Evolutionary conservation across 106 monocot species (phyloP).

Genomic region (Cymbidium sinense): DNA sequence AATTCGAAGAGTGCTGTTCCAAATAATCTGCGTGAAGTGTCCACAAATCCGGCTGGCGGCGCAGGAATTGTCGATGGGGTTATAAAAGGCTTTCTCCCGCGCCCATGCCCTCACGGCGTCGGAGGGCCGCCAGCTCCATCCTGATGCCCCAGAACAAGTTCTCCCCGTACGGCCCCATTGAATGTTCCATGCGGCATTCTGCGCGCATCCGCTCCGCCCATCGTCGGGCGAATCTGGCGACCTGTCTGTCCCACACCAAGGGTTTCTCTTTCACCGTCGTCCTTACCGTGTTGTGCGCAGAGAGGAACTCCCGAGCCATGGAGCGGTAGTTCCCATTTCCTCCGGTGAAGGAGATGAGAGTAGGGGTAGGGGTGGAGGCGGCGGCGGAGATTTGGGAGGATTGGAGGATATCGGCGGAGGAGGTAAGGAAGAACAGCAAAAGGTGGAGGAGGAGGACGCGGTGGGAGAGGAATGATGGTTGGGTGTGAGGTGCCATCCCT

Average conservation of each 20-base stretch:
- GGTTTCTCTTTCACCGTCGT: slow-evolving; percentile 12
- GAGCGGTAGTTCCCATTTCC: neutral
- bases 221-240: slow-evolving; percentile 18
- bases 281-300: slow-evolving; percentile 23
- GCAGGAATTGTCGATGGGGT: slow-evolving; percentile 25
- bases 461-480: neutral
- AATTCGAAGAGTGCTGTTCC: slow-evolving; percentile 25
- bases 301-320: slow-evolving; percentile 22
- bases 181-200: slow-evolving; percentile 27
- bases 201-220: slow-evolving; percentile 17
- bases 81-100: slow-evolving; percentile 24
- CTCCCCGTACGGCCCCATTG: slow-evolving; percentile 39
- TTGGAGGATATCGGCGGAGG: neutral
- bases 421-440: neutral
- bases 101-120: slow-evolving; percentile 26
- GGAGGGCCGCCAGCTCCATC: slow-evolving; percentile 6
- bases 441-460: neutral
- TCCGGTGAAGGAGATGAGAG: neutral
- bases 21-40: slow-evolving; percentile 53
- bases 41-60: slow-evolving; percentile 19
- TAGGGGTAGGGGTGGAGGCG: neutral
- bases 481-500: too few species aligned
- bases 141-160: slow-evolving; percentile 43
- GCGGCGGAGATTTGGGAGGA: neutral
- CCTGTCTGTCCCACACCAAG: slow-evolving; percentile 17